These are phyloP conservation scores for Cystobasidium tubakii DNA, from an alignment of 768 basidiomycete species.

Conservation along the genomic window DNA sequence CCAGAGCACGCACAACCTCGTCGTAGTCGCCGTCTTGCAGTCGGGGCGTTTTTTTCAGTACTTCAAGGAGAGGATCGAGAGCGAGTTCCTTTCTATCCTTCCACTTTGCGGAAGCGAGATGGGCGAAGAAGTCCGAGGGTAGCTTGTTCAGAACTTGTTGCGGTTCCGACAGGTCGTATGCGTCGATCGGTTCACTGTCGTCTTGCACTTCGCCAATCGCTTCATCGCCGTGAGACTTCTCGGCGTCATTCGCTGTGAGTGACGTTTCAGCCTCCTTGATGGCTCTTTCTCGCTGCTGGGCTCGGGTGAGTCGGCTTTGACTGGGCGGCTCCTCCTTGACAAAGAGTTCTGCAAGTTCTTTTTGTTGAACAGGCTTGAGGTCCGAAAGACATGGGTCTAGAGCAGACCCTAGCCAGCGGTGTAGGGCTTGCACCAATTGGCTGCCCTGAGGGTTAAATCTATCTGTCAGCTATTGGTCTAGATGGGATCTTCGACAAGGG, in stretches of 20 bases:
- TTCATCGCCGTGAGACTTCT: conserved; percentile 51
- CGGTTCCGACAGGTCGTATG: conserved; percentile 70
- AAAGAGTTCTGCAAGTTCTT: conserved; percentile 87
- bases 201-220: conserved; percentile 51
- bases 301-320: conserved; percentile 70
- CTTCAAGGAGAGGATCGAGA: conserved; percentile 69
- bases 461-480: too few species aligned
- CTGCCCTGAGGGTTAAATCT: conserved; percentile 55
- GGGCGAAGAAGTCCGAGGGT: conserved; percentile 65
- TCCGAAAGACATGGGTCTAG: conserved; percentile 80
- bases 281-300: conserved; percentile 62
- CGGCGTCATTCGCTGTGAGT: conserved; percentile 30
- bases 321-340: conserved; percentile 60
- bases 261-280: conserved; percentile 47
- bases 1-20: conserved; percentile 70
- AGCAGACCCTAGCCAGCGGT: conserved; percentile 75
- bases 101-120: conserved; percentile 88
- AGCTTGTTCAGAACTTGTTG: conserved; percentile 71
- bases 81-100: conserved; percentile 86
- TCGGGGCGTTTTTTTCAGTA: conserved; percentile 65
- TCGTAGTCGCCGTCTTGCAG: conserved; percentile 66
- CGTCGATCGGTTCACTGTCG: conserved; percentile 58
- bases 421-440: conserved; percentile 65
- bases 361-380: conserved; percentile 92
- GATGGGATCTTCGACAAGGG: too few species aligned